These are phyloP conservation scores for Pseudomonodictys pantanalensis DNA, from an alignment of 495 filamentous ascomycete genomes.

Conservation along the genomic window DNA sequence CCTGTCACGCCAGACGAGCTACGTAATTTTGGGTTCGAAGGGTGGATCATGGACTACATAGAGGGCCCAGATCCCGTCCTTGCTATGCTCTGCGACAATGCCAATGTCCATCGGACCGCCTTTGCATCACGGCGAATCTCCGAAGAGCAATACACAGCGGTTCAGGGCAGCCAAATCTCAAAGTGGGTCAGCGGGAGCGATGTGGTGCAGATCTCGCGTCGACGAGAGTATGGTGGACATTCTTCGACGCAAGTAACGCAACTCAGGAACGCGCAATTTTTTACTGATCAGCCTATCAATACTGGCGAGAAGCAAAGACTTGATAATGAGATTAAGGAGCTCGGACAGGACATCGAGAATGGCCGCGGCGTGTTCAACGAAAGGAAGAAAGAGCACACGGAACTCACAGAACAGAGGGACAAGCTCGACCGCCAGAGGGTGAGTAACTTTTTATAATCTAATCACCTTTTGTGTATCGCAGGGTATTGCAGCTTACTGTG, in stretches of 20 bases:
- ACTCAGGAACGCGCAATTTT: slow-evolving; percentile 57
- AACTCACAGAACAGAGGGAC: slow-evolving; percentile 39
- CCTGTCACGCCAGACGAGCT: slow-evolving; percentile 57
- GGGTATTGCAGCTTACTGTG: too few species aligned
- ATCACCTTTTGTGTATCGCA: not conserved
- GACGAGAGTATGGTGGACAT: slow-evolving; percentile 72
- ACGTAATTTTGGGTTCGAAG: slow-evolving; percentile 64
- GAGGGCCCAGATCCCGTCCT: slow-evolving; percentile 80
- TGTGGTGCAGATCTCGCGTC: slow-evolving; percentile 57
- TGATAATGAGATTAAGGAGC: slow-evolving; percentile 36
- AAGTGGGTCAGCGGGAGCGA: slow-evolving; percentile 64
- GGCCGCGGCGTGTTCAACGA: slow-evolving; percentile 38
- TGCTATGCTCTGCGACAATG: slow-evolving; percentile 76
- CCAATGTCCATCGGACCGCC: slow-evolving; percentile 62
- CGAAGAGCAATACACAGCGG: slow-evolving; percentile 58
- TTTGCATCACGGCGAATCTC: slow-evolving; percentile 60
- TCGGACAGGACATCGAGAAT: not conserved
- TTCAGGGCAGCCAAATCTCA: slow-evolving; percentile 53
- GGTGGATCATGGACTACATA: slow-evolving; percentile 73
- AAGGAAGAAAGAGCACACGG: slow-evolving; percentile 10
- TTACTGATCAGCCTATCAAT: slow-evolving; percentile 78
- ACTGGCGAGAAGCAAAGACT: slow-evolving; percentile 52
- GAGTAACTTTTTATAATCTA: slow-evolving; percentile 9
- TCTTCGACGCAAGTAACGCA: slow-evolving; percentile 59
- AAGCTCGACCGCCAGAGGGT: slow-evolving; percentile 45